These are phyloP conservation scores for Volvox reticuliferus DNA, from an alignment of 139 green algal genomes.

Conservation along the genomic window DNA sequence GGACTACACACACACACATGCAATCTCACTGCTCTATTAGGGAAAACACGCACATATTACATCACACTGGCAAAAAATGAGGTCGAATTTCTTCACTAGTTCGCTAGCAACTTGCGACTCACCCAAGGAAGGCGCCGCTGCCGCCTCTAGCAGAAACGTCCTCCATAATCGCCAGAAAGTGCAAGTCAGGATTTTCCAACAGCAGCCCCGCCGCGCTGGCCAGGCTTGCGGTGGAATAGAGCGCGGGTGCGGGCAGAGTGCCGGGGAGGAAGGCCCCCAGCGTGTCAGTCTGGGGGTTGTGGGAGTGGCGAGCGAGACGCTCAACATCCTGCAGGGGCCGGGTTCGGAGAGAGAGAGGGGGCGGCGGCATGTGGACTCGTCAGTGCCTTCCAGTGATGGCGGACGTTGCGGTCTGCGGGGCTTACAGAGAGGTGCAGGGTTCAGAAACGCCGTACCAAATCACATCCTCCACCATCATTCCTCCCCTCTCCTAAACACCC, in stretches of 20 bases:
- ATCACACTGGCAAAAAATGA: too few species aligned
- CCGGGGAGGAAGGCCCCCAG: background rate
- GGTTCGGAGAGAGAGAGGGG: too few species aligned
- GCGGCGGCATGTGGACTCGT: too few species aligned
- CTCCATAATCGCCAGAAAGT: background rate
- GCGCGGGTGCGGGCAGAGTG: background rate
- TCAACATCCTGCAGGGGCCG: background rate
- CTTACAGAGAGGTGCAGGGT: too few species aligned
- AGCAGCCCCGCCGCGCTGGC: constrained; percentile 19
- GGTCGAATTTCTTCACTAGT: too few species aligned
- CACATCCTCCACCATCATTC: background rate
- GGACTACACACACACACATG: too few species aligned
- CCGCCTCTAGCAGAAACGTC: background rate
- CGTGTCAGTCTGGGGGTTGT: background rate
- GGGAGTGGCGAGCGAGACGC: background rate
- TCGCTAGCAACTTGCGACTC: background rate
- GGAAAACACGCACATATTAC: too few species aligned
- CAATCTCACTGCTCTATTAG: too few species aligned
- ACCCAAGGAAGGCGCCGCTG: constrained; percentile 7
- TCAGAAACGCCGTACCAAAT: too few species aligned
- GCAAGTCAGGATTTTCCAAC: background rate
- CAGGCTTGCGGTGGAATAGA: background rate
- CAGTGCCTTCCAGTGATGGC: too few species aligned
- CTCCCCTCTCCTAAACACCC: background rate
- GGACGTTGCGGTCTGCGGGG: too few species aligned